These are phyloP conservation scores for Lavandula angustifolia DNA, from an alignment of 257 asterid genomes.

Conservation along the genomic window DNA sequence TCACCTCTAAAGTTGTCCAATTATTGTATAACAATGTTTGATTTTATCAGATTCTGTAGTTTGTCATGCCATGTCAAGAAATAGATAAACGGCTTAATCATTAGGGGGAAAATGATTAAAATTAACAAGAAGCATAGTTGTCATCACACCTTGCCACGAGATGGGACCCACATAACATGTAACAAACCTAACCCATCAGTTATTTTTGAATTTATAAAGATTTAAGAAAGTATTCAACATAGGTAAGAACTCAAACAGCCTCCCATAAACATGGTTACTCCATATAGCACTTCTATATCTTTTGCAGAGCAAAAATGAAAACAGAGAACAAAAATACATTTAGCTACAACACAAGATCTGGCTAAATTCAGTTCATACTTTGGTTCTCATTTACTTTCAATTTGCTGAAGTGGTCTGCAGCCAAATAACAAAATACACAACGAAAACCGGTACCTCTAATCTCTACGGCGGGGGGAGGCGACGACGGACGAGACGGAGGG, in stretches of 20 bases:
- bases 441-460: no score
- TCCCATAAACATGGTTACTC: no score
- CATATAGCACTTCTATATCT: no score
- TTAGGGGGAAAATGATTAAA: background rate
- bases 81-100: constrained; percentile 9
- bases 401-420: constrained; percentile 72
- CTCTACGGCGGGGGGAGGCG: no score
- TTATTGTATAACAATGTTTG: background rate
- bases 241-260: constrained; percentile 29
- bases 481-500: no score
- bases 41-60: background rate
- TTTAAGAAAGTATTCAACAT: constrained; percentile 1
- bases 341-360: no score
- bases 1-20: constrained; percentile 20
- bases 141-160: constrained; percentile 11
- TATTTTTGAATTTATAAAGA: background rate
- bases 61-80: constrained; percentile 6
- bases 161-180: no score
- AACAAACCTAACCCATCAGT: background rate
- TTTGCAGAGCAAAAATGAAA: no score
- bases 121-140: background rate
- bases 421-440: no score
- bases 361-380: constrained; percentile 26
- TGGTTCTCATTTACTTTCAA: constrained; percentile 40
- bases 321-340: constrained; percentile 15